These are phyloP conservation scores for Hepatocystis sp. DNA, from an alignment of 169 alveolate species.

Conservation along the genomic window DNA sequence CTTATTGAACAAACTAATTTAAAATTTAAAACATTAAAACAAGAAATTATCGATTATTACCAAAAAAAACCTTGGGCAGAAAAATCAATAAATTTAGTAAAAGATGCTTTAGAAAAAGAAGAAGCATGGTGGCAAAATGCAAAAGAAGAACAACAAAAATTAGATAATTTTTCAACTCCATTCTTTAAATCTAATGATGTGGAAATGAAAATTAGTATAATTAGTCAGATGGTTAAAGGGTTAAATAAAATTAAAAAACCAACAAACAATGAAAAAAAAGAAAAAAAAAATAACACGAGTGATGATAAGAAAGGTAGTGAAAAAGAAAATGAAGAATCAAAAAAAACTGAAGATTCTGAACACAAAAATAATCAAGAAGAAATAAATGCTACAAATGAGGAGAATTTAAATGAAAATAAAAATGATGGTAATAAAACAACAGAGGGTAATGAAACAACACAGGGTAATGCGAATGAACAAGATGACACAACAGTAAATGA, in stretches of 20 bases:
- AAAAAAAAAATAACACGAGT: not conserved
- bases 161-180: slow-evolving; percentile 71
- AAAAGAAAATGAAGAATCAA: slow-evolving; percentile 14
- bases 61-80: slow-evolving; percentile 75
- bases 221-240: slow-evolving; percentile 11
- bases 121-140: slow-evolving; percentile 41
- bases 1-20: slow-evolving; percentile 40
- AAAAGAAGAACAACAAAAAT: slow-evolving; percentile 75
- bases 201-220: slow-evolving; percentile 22
- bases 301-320: not conserved
- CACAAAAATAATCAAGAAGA: slow-evolving; percentile 1
- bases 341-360: slow-evolving; percentile 20
- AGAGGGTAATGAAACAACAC: slow-evolving; percentile 20
- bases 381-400: too few species aligned
- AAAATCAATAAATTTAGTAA: slow-evolving; percentile 39
- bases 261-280: slow-evolving; percentile 15
- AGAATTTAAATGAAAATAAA: too few species aligned
- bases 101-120: slow-evolving; percentile 61
- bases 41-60: slow-evolving; percentile 19
- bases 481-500: slow-evolving; percentile 10
- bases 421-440: not conserved
- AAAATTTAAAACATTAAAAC: slow-evolving; percentile 31
- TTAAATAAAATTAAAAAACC: slow-evolving; percentile 56
- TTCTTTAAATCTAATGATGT: slow-evolving; percentile 66
- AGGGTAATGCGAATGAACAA: not conserved